A percentile compares a stretch with the other conserved stretches of the same genome.
These are phyloP conservation scores for Talaromyces wortmannii DNA, from an alignment of 495 filamentous ascomycete genomes.

Conservation along the genomic window DNA sequence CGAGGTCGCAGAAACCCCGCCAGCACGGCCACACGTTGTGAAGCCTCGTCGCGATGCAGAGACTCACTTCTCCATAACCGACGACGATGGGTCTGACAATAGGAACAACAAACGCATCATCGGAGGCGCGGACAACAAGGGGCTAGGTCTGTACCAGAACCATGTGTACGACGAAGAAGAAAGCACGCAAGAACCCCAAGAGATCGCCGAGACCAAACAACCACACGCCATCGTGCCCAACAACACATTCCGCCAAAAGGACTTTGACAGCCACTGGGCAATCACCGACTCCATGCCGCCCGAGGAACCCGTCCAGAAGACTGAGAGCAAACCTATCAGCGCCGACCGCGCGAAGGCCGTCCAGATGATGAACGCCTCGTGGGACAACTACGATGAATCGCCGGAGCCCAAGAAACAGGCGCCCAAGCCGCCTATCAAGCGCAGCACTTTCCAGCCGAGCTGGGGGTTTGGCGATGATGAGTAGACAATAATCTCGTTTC, in stretches of 20 bases:
- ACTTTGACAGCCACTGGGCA: conserved; percentile 67
- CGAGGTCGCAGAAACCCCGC: conserved; percentile 49
- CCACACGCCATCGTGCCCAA: conserved; percentile 58
- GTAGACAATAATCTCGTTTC: conserved; percentile 9
- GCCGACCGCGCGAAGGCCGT: conserved; percentile 29
- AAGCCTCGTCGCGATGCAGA: conserved; percentile 74
- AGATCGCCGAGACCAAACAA: conserved; percentile 6
- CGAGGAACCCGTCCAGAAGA: conserved; percentile 26
- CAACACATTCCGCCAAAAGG: conserved; percentile 57
- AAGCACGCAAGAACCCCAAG: conserved; percentile 10
- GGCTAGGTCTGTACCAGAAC: conserved; percentile 70
- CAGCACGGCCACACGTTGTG: conserved; percentile 42
- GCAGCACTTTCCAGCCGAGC: conserved; percentile 17
- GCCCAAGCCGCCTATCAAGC: background rate
- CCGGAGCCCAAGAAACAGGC: conserved; percentile 32
- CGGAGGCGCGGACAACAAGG: conserved; percentile 48
- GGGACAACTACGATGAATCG: conserved; percentile 56
- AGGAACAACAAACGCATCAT: conserved; percentile 19
- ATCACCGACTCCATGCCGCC: conserved; percentile 58
- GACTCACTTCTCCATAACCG: conserved; percentile 68
- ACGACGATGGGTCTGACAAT: conserved; percentile 25
- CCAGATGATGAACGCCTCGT: conserved; percentile 61
- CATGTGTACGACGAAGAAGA: conserved; percentile 56
- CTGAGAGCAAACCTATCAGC: conserved; percentile 48
- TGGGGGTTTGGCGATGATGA: conserved; percentile 15